Conservation (phyloP, 2,329 filamentous ascomycete genomes). For the Xylariomycetidae sp. region DNA sequence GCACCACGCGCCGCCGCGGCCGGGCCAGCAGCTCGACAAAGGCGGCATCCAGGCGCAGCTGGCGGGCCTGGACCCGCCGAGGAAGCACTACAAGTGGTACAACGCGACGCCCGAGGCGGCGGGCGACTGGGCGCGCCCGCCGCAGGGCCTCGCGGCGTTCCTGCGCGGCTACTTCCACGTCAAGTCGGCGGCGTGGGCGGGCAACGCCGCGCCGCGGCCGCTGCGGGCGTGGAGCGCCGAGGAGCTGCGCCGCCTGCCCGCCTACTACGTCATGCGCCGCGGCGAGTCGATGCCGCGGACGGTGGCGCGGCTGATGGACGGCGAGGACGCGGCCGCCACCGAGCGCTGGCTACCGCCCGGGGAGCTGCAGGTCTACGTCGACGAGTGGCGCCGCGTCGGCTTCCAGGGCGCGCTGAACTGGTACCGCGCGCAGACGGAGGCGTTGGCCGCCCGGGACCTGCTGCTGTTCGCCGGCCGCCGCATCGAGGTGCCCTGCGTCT, state of each 20-base stretch:
- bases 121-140: conserved; percentile 33
- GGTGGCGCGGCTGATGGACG: conserved; percentile 48
- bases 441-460: conserved; percentile 41
- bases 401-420: conserved; percentile 64
- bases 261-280: conserved; percentile 63
- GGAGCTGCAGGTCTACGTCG: conserved; percentile 53
- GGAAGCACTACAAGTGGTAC: conserved; percentile 67
- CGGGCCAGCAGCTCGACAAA: conserved; percentile 22
- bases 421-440: conserved; percentile 55
- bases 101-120: conserved; percentile 47
- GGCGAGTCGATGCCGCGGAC: conserved; percentile 52
- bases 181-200: conserved; percentile 56
- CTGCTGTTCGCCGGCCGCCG: conserved; percentile 53
- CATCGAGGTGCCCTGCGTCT: conserved; percentile 55
- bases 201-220: conserved; percentile 47
- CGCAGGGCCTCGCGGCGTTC: conserved; percentile 45
- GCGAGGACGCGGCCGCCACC: conserved; percentile 37
- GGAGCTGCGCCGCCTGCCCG: conserved; percentile 54
- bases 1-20: conserved; percentile 45
- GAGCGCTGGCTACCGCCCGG: conserved; percentile 51
- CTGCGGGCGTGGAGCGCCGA: conserved; percentile 50
- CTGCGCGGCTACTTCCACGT: conserved; percentile 63
- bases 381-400: conserved; percentile 54
- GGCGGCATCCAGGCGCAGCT: conserved; percentile 50
- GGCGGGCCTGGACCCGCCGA: conserved; percentile 44